Evolutionary conservation across 2,329 filamentous ascomycete species (phyloP).

Genomic region (Aspergillus ustus): DNA sequence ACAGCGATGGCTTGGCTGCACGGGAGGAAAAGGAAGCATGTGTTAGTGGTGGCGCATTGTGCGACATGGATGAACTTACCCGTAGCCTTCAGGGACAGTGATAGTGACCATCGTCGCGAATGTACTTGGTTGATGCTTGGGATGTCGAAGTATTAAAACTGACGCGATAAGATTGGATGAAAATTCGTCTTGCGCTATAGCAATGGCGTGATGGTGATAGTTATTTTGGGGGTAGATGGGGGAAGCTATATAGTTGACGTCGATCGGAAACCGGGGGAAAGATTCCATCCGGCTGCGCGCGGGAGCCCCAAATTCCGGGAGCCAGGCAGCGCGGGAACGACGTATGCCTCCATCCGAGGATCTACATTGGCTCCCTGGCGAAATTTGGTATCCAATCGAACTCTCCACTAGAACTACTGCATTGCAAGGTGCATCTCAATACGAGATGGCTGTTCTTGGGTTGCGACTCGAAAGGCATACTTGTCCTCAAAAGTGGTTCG

Average conservation of each 20-base stretch:
- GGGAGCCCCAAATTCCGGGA: slow-evolving; percentile 7
- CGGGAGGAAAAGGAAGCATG: neutral
- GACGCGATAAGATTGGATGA: neutral
- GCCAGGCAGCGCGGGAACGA: neutral
- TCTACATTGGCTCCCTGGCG: neutral
- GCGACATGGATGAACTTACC: slow-evolving; percentile 39
- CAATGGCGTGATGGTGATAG: slow-evolving; percentile 1
- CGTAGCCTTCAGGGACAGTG: slow-evolving; percentile 54
- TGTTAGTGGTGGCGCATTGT: neutral
- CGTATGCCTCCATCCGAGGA: neutral
- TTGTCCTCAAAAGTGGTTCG: slow-evolving; percentile 4
- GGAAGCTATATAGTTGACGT: slow-evolving; percentile 11
- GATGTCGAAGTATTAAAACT: neutral
- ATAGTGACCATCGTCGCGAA: slow-evolving; percentile 44
- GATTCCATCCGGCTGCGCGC: slow-evolving; percentile 10
- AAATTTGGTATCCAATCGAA: neutral
- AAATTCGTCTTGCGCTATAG: neutral
- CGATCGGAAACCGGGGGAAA: slow-evolving; percentile 15
- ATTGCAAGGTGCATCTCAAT: neutral
- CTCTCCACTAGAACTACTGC: neutral
- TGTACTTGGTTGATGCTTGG: neutral
- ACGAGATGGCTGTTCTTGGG: neutral
- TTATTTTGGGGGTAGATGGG: neutral
- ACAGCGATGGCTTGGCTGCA: slow-evolving; percentile 60
- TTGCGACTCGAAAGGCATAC: neutral